These are phyloP conservation scores for Cordyceps farinosa DNA, from an alignment of 2,329 filamentous ascomycete species.

Conservation along the genomic window DNA sequence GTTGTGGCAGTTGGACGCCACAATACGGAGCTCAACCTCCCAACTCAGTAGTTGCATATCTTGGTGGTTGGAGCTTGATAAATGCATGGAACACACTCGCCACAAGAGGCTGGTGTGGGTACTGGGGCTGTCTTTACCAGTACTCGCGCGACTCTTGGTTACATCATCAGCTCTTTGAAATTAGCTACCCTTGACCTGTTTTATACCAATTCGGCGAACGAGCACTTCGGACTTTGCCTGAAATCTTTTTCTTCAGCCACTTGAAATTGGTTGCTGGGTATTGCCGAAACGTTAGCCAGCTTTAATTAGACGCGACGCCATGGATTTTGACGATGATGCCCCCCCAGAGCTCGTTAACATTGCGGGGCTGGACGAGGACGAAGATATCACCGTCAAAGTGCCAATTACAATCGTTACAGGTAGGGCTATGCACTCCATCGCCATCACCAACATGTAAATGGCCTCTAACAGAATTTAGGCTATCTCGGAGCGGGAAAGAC, in stretches of 20 bases:
- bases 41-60: slow-evolving; percentile 21
- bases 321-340: slow-evolving; percentile 64
- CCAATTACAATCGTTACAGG: slow-evolving; percentile 84
- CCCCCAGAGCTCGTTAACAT: slow-evolving; percentile 62
- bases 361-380: slow-evolving; percentile 31
- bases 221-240: not conserved
- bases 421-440: slow-evolving; percentile 30
- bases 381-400: slow-evolving; percentile 59
- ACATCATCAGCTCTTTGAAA: slow-evolving; percentile 5
- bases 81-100: slow-evolving; percentile 20
- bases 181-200: slow-evolving; percentile 8
- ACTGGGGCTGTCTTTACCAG: slow-evolving; percentile 17
- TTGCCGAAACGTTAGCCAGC: not conserved
- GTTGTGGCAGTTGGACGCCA: slow-evolving; percentile 13
- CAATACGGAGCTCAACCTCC: slow-evolving; percentile 8
- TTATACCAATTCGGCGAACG: not conserved
- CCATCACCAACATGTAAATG: not conserved
- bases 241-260: not conserved
- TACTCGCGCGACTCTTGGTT: not conserved
- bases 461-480: slow-evolving; percentile 49
- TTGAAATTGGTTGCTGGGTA: not conserved
- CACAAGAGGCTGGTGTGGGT: slow-evolving; percentile 7
- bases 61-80: slow-evolving; percentile 21
- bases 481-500: slow-evolving; percentile 97
- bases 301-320: slow-evolving; percentile 29